Percentiles rank a stretch among this genome's conserved stretches.
Conservation (phyloP, 2,329 filamentous ascomycete species). For the Penicillium sclerotigenum region DNA sequence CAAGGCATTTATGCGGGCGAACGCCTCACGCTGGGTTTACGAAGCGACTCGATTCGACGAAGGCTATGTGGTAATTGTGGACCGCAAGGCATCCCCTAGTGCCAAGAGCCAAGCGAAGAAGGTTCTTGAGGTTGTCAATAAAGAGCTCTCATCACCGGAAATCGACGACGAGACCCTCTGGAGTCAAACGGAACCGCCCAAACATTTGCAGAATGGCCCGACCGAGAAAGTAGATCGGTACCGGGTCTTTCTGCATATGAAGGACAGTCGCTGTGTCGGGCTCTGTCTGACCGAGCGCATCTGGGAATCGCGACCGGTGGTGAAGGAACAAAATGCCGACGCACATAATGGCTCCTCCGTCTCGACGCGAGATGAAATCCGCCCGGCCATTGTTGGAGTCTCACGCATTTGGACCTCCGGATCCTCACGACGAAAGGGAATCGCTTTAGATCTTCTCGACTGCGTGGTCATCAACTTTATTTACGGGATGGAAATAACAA, state of each 20-base stretch:
- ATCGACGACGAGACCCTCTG: constrained; percentile 58
- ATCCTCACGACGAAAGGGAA: constrained; percentile 54
- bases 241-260: constrained; percentile 61
- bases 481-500: constrained; percentile 54
- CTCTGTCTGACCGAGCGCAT: constrained; percentile 62
- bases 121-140: constrained; percentile 61
- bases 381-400: constrained; percentile 57
- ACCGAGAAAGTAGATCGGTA: constrained; percentile 50
- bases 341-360: constrained; percentile 42
- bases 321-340: constrained; percentile 20
- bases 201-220: constrained; percentile 32
- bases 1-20: constrained; percentile 54
- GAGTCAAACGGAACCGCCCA: constrained; percentile 47
- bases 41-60: constrained; percentile 49
- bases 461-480: constrained; percentile 55
- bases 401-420: constrained; percentile 65
- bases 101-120: constrained; percentile 54
- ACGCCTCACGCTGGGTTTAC: constrained; percentile 52
- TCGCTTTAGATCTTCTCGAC: constrained; percentile 58
- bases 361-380: constrained; percentile 42
- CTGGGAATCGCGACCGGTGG: constrained; percentile 53
- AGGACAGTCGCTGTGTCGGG: constrained; percentile 60
- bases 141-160: constrained; percentile 59
- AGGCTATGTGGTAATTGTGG: constrained; percentile 57
- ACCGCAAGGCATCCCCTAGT: constrained; percentile 51